Conservation (phyloP, 202 grass and related monocot species). For the Cymbopogon flexuosus region DNA sequence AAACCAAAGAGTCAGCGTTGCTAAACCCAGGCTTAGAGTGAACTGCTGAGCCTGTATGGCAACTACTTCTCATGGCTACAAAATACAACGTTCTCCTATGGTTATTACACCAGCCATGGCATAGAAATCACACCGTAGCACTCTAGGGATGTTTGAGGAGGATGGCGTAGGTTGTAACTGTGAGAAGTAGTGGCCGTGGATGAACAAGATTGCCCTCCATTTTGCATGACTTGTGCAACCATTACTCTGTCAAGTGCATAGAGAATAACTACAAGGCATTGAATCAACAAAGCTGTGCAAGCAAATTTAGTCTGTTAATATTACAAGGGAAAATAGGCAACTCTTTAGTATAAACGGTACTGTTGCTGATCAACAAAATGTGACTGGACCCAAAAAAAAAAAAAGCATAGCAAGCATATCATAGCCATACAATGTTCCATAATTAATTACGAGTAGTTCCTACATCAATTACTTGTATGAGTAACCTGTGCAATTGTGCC, state of each 20-base stretch:
- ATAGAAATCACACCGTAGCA: neutral
- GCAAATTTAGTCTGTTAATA: neutral
- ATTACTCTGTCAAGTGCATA: neutral
- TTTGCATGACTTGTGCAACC: neutral
- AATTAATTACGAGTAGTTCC: neutral
- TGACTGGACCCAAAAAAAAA: neutral
- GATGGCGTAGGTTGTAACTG: neutral
- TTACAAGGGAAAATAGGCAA: neutral
- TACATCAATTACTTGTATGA: neutral
- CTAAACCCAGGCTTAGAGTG: neutral
- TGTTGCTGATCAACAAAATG: neutral
- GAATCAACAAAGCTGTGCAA: neutral
- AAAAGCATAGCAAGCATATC: neutral
- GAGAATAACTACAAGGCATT: neutral
- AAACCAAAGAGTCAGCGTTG: neutral
- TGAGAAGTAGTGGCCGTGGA: neutral
- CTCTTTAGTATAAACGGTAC: neutral
- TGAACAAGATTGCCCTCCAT: neutral
- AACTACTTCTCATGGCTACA: neutral
- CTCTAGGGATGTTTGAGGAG: neutral
- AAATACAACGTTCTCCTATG: neutral
- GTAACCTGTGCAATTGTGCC: neutral
- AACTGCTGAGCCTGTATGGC: neutral
- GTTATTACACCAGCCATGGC: neutral
- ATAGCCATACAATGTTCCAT: neutral